A percentile compares a stretch with the other conserved stretches of the same genome.
These are phyloP conservation scores for Wickerhamiella sergipiensis DNA, from an alignment of 805 yeast genomes.

Conservation along the genomic window DNA sequence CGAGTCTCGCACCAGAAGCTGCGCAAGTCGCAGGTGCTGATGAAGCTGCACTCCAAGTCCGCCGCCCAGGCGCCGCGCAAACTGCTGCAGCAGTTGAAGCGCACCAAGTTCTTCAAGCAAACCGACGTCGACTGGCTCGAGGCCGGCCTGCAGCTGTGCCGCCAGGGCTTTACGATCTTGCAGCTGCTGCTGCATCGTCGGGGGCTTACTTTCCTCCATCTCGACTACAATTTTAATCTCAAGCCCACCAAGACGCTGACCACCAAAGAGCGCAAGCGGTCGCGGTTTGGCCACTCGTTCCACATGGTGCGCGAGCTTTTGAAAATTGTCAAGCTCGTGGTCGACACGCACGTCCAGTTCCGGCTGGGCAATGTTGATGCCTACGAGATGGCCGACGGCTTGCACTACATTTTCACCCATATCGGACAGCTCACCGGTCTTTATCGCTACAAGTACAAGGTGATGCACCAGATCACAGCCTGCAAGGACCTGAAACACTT, in stretches of 20 bases:
- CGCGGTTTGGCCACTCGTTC: conserved; percentile 93
- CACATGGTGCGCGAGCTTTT: conserved; percentile 84
- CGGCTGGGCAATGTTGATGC: conserved; percentile 86
- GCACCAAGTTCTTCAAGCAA: conserved; percentile 80
- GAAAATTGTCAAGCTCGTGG: conserved; percentile 69
- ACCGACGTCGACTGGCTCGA: conserved; percentile 97
- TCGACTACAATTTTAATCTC: conserved; percentile 88
- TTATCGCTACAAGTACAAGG: conserved; percentile 90
- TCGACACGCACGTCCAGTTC: conserved; percentile 87
- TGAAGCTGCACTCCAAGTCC: conserved; percentile 44
- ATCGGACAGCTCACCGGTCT: conserved; percentile 93
- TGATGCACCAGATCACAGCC: conserved; percentile 94
- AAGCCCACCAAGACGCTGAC: conserved; percentile 94
- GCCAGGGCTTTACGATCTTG: conserved; percentile 89
- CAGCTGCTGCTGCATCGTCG: conserved; percentile 78
- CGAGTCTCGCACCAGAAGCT: conserved; percentile 81
- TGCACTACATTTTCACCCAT: conserved; percentile 81
- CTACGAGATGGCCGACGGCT: conserved; percentile 87
- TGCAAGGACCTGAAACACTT: conserved; percentile 93
- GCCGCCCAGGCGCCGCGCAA: conserved; percentile 35
- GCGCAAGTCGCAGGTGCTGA: conserved; percentile 60
- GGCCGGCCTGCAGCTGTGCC: conserved; percentile 87
- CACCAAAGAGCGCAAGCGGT: conserved; percentile 89
- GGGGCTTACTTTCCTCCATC: conserved; percentile 81
- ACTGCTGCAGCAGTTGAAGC: conserved; percentile 49